A percentile compares a stretch with the other conserved stretches of the same genome.
phyloP scores from a whole-genome alignment of 1,284 basidiomycete genomes.

The Ganoderma multipileum region DNA sequence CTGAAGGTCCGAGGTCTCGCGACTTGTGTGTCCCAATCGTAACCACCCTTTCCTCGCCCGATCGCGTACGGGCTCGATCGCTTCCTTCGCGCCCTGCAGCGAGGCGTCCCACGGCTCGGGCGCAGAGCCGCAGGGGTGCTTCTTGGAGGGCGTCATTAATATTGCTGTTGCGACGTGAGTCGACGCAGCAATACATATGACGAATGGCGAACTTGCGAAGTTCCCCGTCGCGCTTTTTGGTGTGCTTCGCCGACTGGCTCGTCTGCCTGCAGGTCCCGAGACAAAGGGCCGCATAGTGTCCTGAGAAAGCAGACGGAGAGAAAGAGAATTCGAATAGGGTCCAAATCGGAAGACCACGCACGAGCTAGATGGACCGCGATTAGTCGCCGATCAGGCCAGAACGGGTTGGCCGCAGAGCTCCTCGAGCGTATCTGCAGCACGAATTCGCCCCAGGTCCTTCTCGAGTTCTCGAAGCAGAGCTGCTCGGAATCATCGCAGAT shows the following conservation, averaged over 20 bases:
- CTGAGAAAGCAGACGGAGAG: background rate
- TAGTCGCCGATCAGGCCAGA: background rate
- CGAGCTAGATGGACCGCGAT: constrained; percentile 9
- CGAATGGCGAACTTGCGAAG: background rate
- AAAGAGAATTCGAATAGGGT: constrained; percentile 4
- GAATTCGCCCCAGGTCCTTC: background rate
- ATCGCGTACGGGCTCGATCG: background rate
- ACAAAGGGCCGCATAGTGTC: background rate
- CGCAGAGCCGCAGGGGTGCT: constrained; percentile 5
- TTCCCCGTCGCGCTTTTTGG: background rate
- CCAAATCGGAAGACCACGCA: constrained; percentile 1
- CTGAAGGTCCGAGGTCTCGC: constrained; percentile 3
- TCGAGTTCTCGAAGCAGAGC: constrained; percentile 4
- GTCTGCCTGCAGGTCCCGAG: background rate
- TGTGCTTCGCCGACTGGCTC: background rate
- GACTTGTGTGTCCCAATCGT: background rate
- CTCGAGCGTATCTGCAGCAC: background rate
- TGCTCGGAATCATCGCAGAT: background rate
- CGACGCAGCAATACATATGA: background rate
- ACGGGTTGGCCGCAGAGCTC: background rate
- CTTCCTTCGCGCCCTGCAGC: background rate
- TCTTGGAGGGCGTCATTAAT: background rate
- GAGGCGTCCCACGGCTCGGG: background rate
- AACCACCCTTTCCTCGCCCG: background rate
- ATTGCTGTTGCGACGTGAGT: background rate